Percentiles rank a stretch among this genome's conserved stretches.
These are phyloP conservation scores for Rozella allomycis DNA, from an alignment of 371 early-diverging fungal genomes.

Conservation along the genomic window DNA sequence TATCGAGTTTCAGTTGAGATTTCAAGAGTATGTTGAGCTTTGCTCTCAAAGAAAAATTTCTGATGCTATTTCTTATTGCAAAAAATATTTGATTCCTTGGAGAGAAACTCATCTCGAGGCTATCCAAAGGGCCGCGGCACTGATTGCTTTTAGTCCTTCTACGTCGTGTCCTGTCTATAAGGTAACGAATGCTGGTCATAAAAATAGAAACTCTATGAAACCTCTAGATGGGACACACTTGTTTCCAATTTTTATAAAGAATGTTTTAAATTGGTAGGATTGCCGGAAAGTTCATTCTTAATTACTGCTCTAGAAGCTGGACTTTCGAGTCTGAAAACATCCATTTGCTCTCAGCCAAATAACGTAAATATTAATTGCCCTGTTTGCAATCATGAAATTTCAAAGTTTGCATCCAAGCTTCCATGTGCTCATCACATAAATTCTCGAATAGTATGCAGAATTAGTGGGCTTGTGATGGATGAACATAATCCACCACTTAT, in stretches of 20 bases:
- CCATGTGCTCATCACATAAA: constrained; percentile 81
- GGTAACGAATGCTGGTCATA: constrained; percentile 8
- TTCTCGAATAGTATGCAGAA: constrained; percentile 71
- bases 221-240: constrained; percentile 51
- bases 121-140: constrained; percentile 51
- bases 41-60: constrained; percentile 30
- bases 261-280: constrained; percentile 55
- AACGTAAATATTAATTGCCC: constrained; percentile 78
- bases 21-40: constrained; percentile 81
- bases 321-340: constrained; percentile 70
- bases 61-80: constrained; percentile 61
- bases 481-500: constrained; percentile 85
- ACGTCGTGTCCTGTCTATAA: constrained; percentile 55
- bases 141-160: constrained; percentile 50
- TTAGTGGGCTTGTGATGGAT: constrained; percentile 69
- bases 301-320: constrained; percentile 76
- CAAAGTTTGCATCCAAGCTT: constrained; percentile 49
- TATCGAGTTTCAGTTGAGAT: constrained; percentile 72
- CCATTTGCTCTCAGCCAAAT: constrained; percentile 39
- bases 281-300: constrained; percentile 58
- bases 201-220: constrained; percentile 33
- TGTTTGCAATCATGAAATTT: constrained; percentile 62
- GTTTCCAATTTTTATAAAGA: constrained; percentile 53
- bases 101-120: constrained; percentile 41
- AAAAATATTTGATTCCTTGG: constrained; percentile 53